Conservation (phyloP, 345 rosid species). For the Clarkia xantiana region DNA sequence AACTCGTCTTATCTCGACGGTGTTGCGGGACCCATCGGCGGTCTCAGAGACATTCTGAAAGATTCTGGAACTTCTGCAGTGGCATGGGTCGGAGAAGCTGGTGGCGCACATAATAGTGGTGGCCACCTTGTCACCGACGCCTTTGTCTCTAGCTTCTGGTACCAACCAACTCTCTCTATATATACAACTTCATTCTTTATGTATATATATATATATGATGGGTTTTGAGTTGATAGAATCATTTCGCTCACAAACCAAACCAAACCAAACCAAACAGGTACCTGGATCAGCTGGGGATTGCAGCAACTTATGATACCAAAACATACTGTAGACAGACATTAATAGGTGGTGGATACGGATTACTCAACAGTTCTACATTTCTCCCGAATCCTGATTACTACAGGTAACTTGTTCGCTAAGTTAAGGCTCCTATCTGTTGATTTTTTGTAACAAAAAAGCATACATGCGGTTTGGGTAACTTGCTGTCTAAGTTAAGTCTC, state of each 20-base stretch:
- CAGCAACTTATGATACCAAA: constrained; percentile 30
- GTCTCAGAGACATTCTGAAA: constrained; percentile 25
- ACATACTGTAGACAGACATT: constrained; percentile 42
- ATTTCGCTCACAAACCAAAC: too few species aligned
- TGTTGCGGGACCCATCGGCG: constrained; percentile 11
- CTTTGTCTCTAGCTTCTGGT: constrained; percentile 52
- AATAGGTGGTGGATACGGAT: constrained; percentile 47
- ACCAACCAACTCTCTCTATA: too few species aligned
- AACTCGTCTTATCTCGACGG: constrained; percentile 31
- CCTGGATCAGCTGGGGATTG: constrained; percentile 52
- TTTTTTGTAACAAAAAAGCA: neutral
- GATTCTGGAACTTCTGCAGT: constrained; percentile 26
- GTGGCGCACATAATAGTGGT: constrained; percentile 53
- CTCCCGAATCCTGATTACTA: constrained; percentile 41
- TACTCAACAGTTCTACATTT: constrained; percentile 28
- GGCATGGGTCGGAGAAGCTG: constrained; percentile 59
- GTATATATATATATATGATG: too few species aligned
- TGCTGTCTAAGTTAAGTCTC: neutral
- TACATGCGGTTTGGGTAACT: neutral
- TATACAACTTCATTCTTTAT: too few species aligned
- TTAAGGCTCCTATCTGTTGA: neutral
- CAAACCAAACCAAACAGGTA: constrained; percentile 23
- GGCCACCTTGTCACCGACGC: constrained; percentile 35
- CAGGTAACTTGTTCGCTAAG: constrained; percentile 10
- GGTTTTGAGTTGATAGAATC: too few species aligned